These are phyloP conservation scores for Kwoniella sp. DNA, from an alignment of 768 basidiomycete genomes.

Conservation along the genomic window DNA sequence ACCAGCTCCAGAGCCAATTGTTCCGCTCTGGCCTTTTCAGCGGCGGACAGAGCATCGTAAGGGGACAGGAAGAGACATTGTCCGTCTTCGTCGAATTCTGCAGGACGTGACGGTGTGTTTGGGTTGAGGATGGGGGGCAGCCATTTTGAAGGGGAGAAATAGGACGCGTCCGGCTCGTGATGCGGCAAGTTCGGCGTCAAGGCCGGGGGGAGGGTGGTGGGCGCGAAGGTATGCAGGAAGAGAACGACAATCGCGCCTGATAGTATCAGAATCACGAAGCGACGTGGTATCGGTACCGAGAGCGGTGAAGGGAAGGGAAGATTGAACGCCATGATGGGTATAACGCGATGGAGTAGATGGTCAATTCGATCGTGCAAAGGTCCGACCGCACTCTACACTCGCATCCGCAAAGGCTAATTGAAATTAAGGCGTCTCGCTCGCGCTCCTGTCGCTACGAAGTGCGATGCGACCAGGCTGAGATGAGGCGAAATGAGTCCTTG, in stretches of 20 bases:
- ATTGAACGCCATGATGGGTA: constrained; percentile 26
- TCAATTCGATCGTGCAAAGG: too few species aligned
- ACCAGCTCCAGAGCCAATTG: constrained; percentile 43
- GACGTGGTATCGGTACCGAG: constrained; percentile 41
- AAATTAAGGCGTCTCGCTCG: too few species aligned
- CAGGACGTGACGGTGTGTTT: constrained; percentile 33
- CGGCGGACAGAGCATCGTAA: constrained; percentile 45
- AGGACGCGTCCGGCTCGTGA: constrained; percentile 39
- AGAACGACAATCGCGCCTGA: constrained; percentile 43
- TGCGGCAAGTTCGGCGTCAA: constrained; percentile 36
- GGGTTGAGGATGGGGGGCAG: constrained; percentile 49
- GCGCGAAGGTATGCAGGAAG: constrained; percentile 48
- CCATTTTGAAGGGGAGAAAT: constrained; percentile 54
- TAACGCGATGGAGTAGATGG: not conserved
- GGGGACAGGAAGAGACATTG: constrained; percentile 54
- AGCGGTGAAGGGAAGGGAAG: constrained; percentile 37
- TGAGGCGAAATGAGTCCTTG: too few species aligned
- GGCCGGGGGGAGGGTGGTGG: constrained; percentile 38
- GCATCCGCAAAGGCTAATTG: too few species aligned
- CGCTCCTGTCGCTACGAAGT: too few species aligned
- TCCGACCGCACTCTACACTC: too few species aligned
- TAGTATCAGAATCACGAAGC: constrained; percentile 45
- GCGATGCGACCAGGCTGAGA: too few species aligned
- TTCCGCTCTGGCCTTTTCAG: constrained; percentile 51
- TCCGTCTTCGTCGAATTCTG: constrained; percentile 55